A percentile compares a stretch with the other conserved stretches of the same genome.
phyloP scores from a whole-genome alignment of 805 yeast genomes.

The Schwanniomyces pseudopolymorphus region DNA sequence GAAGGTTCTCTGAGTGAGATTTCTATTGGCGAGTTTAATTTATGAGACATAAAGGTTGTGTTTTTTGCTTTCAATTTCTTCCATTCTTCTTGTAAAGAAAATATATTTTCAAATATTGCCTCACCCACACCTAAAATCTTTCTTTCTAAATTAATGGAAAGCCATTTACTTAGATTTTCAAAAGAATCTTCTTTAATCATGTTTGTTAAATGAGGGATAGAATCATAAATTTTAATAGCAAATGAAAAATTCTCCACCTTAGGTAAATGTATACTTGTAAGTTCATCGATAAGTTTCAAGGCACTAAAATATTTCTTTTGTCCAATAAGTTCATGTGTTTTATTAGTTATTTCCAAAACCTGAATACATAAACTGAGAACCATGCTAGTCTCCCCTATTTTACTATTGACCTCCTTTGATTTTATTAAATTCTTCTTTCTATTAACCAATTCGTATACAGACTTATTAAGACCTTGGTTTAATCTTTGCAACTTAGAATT shows the following conservation, averaged over 20 bases:
- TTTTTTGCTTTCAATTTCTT: constrained; percentile 43
- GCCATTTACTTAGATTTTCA: constrained; percentile 62
- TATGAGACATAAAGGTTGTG: constrained; percentile 47
- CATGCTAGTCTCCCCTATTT: constrained; percentile 68
- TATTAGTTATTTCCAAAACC: constrained; percentile 82
- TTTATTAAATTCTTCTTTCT: constrained; percentile 60
- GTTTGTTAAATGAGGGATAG: constrained; percentile 73
- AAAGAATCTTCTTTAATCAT: constrained; percentile 75
- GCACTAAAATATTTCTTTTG: constrained; percentile 82
- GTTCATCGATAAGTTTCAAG: constrained; percentile 73
- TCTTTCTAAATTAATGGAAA: constrained; percentile 58
- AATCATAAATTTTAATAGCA: constrained; percentile 66
- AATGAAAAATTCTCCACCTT: constrained; percentile 75
- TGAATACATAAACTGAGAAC: constrained; percentile 73
- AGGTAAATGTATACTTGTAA: constrained; percentile 66
- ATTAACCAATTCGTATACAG: constrained; percentile 65
- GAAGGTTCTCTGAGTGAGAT: constrained; percentile 64
- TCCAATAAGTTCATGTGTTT: constrained; percentile 76
- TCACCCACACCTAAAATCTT: constrained; percentile 61
- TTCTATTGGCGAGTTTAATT: constrained; percentile 86
- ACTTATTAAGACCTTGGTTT: constrained; percentile 55
- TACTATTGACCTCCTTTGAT: constrained; percentile 60
- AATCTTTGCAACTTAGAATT: constrained; percentile 55
- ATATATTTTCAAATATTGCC: constrained; percentile 53
- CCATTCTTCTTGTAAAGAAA: constrained; percentile 62